phyloP scores from a whole-genome alignment of 2,329 filamentous ascomycete genomes.

The Neopestalotiopsis rosae region DNA sequence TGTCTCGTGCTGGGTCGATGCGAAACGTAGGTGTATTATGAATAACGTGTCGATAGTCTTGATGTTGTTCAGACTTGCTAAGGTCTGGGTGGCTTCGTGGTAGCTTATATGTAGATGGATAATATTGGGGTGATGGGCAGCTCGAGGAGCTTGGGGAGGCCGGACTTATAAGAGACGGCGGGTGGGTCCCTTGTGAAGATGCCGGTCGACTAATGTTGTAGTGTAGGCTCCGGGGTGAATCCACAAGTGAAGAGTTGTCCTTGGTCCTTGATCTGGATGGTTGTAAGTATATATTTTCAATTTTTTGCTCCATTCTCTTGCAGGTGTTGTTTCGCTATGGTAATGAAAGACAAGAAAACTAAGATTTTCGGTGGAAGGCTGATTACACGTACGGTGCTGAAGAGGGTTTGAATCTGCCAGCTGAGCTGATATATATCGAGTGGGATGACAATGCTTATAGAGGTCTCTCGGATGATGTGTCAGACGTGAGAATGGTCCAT shows the following conservation, averaged over 20 bases:
- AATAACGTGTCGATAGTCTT: constrained; percentile 26
- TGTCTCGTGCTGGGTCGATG: constrained; percentile 39
- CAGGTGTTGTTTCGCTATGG: constrained; percentile 25
- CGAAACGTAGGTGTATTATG: constrained; percentile 34
- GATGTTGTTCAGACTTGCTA: constrained; percentile 28
- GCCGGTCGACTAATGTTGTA: constrained; percentile 27
- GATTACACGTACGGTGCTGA: constrained; percentile 27
- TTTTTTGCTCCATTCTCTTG: constrained; percentile 25
- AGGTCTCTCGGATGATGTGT: background rate
- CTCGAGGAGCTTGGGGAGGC: constrained; percentile 27
- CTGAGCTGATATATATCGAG: constrained; percentile 9
- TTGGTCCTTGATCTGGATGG: constrained; percentile 32
- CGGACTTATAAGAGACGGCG: constrained; percentile 34
- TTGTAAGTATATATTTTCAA: constrained; percentile 33
- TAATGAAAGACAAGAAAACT: constrained; percentile 18
- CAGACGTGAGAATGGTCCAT: constrained; percentile 6
- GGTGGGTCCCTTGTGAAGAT: constrained; percentile 29
- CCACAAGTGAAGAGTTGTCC: constrained; percentile 27
- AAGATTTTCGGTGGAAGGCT: constrained; percentile 20
- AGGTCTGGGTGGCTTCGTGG: constrained; percentile 19
- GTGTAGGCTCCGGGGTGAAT: constrained; percentile 27
- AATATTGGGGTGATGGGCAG: constrained; percentile 29
- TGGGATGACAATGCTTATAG: constrained; percentile 14
- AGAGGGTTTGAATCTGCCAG: constrained; percentile 1
- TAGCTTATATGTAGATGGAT: constrained; percentile 32